phyloP scores from a whole-genome alignment of 169 alveolate genomes.

The Eimeria falciformis region DNA sequence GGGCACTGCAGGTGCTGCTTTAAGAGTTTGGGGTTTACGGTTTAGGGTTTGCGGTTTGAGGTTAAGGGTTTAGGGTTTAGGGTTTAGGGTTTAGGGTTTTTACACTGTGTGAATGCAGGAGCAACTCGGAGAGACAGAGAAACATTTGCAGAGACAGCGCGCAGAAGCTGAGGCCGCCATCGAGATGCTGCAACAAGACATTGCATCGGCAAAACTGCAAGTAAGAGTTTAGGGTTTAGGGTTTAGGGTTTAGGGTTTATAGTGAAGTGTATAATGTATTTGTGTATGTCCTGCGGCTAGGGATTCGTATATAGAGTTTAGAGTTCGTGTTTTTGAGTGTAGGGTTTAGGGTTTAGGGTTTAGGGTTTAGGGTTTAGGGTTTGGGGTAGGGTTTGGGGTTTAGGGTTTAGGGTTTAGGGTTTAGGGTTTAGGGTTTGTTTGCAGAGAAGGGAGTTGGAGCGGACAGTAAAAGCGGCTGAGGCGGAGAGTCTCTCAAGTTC shows the following conservation, averaged over 20 bases:
- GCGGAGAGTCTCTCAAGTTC: conserved; percentile 93
- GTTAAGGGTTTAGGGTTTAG: conserved; percentile 19
- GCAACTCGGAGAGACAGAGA: background rate
- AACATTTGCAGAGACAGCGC: conserved; percentile 41
- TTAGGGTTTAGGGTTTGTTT: conserved; percentile 8
- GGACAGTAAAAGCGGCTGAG: background rate
- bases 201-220: conserved; percentile 33
- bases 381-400: background rate
- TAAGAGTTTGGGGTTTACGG: conserved; percentile 11
- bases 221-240: conserved; percentile 51
- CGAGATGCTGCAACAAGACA: conserved; percentile 51
- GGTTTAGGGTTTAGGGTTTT: conserved; percentile 35
- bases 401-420: background rate
- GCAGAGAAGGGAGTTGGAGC: background rate
- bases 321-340: background rate
- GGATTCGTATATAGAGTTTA: background rate
- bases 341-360: conserved; percentile 3
- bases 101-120: conserved; percentile 18
- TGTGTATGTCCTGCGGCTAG: background rate
- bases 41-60: conserved; percentile 51
- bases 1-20: no score
- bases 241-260: conserved; percentile 20
- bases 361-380: conserved; percentile 3
- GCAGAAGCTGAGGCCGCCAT: conserved; percentile 43
- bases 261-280: background rate